These are phyloP conservation scores for Puya raimondii DNA, from an alignment of 176 grass and related monocot species.

Conservation along the genomic window DNA sequence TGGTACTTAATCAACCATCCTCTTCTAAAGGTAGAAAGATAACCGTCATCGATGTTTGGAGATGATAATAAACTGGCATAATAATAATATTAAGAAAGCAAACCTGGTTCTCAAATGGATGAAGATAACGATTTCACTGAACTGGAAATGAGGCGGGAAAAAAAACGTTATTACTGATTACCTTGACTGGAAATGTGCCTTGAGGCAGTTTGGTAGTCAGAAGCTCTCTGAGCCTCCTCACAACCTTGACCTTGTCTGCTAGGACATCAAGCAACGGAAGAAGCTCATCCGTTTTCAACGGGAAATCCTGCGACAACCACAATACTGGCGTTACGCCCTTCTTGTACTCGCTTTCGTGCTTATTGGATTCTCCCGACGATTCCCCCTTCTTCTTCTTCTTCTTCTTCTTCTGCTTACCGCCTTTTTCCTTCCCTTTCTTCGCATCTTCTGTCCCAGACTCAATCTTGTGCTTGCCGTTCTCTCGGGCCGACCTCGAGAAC, in stretches of 20 bases:
- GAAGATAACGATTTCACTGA: too few relatives aligned
- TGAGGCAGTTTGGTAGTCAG: conserved; percentile 80
- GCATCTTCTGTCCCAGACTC: conserved; percentile 40
- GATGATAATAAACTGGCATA: background rate
- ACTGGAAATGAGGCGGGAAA: too few relatives aligned
- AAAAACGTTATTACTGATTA: conserved; percentile 13
- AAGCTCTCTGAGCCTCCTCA: conserved; percentile 90
- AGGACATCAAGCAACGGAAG: conserved; percentile 88
- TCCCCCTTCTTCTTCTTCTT: conserved; percentile 69
- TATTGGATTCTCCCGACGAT: conserved; percentile 29
- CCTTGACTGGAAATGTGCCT: conserved; percentile 95
- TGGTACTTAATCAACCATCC: background rate
- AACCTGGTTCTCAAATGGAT: background rate
- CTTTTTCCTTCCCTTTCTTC: conserved; percentile 72
- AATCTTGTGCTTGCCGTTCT: background rate
- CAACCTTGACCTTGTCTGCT: conserved; percentile 91
- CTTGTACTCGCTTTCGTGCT: conserved; percentile 84
- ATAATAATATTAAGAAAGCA: background rate
- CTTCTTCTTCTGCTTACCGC: conserved; percentile 15
- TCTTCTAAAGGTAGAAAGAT: background rate
- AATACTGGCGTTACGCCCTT: conserved; percentile 79
- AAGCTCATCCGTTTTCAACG: conserved; percentile 89
- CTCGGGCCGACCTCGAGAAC: too few relatives aligned
- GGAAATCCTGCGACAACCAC: conserved; percentile 83
- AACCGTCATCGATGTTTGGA: background rate